phyloP scores from a whole-genome alignment of 2,329 filamentous ascomycete genomes.

The Neoascochyta sp. region DNA sequence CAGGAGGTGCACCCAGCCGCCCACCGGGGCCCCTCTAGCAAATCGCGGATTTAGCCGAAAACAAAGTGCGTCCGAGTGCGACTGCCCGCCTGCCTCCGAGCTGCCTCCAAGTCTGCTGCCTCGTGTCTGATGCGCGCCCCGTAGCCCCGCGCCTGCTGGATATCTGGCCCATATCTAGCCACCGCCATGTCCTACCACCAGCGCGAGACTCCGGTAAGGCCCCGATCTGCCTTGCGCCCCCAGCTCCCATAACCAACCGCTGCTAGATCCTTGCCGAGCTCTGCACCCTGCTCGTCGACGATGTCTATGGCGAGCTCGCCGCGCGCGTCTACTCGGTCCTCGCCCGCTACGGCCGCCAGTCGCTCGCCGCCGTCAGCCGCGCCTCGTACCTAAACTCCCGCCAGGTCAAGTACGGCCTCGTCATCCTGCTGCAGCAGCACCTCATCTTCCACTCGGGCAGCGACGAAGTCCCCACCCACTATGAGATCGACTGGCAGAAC shows the following conservation, averaged over 20 bases:
- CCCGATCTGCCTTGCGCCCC: constrained; percentile 3
- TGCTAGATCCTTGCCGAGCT: constrained; percentile 78
- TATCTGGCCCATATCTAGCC: constrained; percentile 37
- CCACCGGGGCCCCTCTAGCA: background rate
- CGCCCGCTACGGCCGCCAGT: constrained; percentile 72
- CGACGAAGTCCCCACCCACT: constrained; percentile 63
- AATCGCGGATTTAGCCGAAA: no score
- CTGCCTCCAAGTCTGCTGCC: background rate
- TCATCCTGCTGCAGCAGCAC: constrained; percentile 83
- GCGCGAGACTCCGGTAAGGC: constrained; percentile 37
- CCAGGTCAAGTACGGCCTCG: constrained; percentile 76
- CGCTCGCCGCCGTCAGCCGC: constrained; percentile 64
- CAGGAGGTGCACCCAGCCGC: constrained; percentile 1
- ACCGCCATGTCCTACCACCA: constrained; percentile 34
- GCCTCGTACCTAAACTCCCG: constrained; percentile 69
- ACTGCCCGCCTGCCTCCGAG: constrained; percentile 1
- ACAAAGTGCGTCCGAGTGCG: no score
- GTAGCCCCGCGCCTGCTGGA: constrained; percentile 13
- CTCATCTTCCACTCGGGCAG: constrained; percentile 71
- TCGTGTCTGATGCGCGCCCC: background rate
- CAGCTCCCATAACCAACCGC: constrained; percentile 36
- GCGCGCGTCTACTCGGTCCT: constrained; percentile 85
- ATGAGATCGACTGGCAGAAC: constrained; percentile 76
- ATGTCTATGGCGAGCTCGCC: constrained; percentile 86
- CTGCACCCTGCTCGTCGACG: constrained; percentile 82